Evolutionary conservation across 495 filamentous ascomycete genomes (phyloP), one percentile per base, ranked within the genome.

Genomic region (Pyronema omphalodes): DNA sequence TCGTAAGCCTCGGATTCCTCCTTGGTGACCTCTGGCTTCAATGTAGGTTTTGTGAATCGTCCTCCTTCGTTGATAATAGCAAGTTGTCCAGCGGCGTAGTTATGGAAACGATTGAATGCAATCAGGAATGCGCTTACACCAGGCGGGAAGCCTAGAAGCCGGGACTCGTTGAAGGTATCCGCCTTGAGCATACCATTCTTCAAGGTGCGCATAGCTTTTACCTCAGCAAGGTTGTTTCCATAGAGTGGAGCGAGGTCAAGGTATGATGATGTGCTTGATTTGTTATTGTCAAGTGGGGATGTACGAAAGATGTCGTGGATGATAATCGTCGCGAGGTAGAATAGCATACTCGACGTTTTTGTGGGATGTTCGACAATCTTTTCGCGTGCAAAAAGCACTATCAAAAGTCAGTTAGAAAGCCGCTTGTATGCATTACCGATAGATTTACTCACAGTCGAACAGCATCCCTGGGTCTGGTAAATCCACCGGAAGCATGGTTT

Each of bases 261-360:
- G 50, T 79, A 79, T 0, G 73, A 75, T 12, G 76, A 79, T 0
- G 71, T 74, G 9, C 72, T 66, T 72, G 29, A 70, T 74, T 12
- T 72, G 64, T 67, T 14, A 55, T 58, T 52, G 78, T 64, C 0
- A 37, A 19, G 34, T 63, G 67, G 51, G 75, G 71, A 6, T 75
- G 62, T 57, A 74, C 66, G 53, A 66, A 70, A 9, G 71, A 75
- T 34, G 74, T 54, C 82, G 57, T 94, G 87, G 58, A 86, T 91
- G 57, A 94, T 89, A 52, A 93, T 84, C 9, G 81, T 81, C 5
- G 85, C 86, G 66, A 88, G 76, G 56, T 94, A 87, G 70, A 88
- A 91, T 7, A 93, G 69, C 43, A 93, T 72, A 57, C 82, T 88
- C 0, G 88, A 93, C 17, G 91, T 81, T 55, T 82, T 81, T 60